These are phyloP conservation scores for Coemansia sp. DNA, from an alignment of 192 early-diverging fungal species.

Conservation along the genomic window DNA sequence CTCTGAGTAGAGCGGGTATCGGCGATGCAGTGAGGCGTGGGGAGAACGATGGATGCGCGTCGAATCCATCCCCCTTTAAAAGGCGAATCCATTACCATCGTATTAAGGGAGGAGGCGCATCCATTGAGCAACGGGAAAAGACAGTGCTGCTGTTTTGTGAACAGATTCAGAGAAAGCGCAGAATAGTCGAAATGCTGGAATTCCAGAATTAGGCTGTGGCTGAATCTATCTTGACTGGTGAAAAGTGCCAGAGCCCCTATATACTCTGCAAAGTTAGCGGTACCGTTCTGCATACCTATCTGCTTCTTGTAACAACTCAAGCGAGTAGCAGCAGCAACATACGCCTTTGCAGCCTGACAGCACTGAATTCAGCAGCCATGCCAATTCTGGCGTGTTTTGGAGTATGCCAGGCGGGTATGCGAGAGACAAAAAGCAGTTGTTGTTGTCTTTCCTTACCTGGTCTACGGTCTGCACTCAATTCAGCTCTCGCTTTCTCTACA, in stretches of 20 bases:
- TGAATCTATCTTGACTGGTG: conserved; percentile 2
- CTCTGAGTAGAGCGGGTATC: background rate
- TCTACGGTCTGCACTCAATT: no score
- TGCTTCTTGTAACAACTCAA: background rate
- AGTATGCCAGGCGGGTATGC: no score
- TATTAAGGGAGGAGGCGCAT: background rate
- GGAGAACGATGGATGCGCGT: conserved; percentile 17
- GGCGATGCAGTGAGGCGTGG: background rate
- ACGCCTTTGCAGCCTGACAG: background rate
- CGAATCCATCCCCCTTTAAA: conserved; percentile 6
- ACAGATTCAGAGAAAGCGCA: background rate
- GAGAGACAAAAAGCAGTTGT: no score
- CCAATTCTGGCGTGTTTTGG: background rate
- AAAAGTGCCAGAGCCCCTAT: background rate
- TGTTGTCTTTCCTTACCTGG: no score
- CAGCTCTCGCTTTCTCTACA: no score
- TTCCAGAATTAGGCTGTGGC: background rate
- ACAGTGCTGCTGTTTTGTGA: background rate
- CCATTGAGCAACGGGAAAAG: background rate
- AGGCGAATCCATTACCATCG: conserved; percentile 2
- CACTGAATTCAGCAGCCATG: background rate
- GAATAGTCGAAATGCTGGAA: background rate
- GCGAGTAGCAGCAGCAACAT: background rate
- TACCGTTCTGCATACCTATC: background rate
- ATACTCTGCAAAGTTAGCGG: background rate